Percentiles rank a stretch among this genome's conserved stretches.
Evolutionary conservation across 352 stramenopile species (phyloP).

Genomic region (Phytophthora palmivora): DNA sequence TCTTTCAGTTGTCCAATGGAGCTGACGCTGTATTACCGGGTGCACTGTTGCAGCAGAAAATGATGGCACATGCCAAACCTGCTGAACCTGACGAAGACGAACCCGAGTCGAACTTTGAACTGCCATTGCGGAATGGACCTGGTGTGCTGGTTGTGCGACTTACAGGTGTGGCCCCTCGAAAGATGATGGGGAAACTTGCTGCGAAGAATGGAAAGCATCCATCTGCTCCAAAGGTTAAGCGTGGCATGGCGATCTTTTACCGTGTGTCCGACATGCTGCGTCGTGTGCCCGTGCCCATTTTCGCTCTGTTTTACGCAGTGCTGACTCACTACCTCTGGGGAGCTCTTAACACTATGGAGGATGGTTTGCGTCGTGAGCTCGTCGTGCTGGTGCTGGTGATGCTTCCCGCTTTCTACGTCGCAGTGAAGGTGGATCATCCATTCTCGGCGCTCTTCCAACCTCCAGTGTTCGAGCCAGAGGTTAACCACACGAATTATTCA

Average conservation of each 20-base stretch:
- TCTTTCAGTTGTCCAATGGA: constrained; percentile 74
- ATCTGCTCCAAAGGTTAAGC: constrained; percentile 18
- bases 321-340: constrained; percentile 71
- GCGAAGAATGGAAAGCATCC: constrained; percentile 30
- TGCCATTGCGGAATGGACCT: constrained; percentile 62
- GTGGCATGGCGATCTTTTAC: constrained; percentile 43
- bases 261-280: constrained; percentile 49
- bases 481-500: constrained; percentile 27
- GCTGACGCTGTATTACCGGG: constrained; percentile 57
- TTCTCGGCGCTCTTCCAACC: constrained; percentile 70
- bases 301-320: constrained; percentile 77
- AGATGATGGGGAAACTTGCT: constrained; percentile 51
- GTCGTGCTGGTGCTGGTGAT: constrained; percentile 66
- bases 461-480: constrained; percentile 32
- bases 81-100: constrained; percentile 29
- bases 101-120: constrained; percentile 62
- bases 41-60: constrained; percentile 60
- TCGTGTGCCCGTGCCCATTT: constrained; percentile 64
- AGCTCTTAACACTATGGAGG: constrained; percentile 43
- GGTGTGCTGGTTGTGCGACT: constrained; percentile 73
- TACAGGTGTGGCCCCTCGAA: constrained; percentile 52
- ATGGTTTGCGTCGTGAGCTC: constrained; percentile 59
- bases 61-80: constrained; percentile 53
- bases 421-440: constrained; percentile 78
- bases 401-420: constrained; percentile 70